These are phyloP conservation scores for Salix suchowensis DNA, from an alignment of 345 rosid genomes.

Conservation along the genomic window DNA sequence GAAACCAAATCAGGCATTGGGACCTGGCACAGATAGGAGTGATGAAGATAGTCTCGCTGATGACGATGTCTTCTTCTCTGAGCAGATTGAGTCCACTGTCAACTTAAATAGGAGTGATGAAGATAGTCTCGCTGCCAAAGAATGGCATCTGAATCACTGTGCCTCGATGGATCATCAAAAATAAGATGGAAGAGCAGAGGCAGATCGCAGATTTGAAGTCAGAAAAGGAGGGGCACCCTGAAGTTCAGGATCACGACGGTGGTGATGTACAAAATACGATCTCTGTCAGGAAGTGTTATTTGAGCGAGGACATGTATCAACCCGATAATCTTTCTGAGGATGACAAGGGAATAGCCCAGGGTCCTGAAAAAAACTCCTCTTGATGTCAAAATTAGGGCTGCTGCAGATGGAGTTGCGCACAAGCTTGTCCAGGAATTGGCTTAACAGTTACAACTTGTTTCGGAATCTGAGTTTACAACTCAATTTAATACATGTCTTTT, in stretches of 20 bases:
- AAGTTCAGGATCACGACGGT: constrained; percentile 25
- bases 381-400: constrained; percentile 39
- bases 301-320: constrained; percentile 36
- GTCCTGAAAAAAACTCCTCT: constrained; percentile 38
- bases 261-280: constrained; percentile 36
- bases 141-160: constrained; percentile 27
- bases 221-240: constrained; percentile 29
- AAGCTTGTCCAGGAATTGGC: constrained; percentile 85
- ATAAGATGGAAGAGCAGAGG: constrained; percentile 37
- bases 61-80: constrained; percentile 21
- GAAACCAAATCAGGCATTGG: constrained; percentile 81
- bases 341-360: constrained; percentile 36
- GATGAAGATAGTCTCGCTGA: too few species aligned
- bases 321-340: constrained; percentile 43
- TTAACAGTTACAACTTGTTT: constrained; percentile 39
- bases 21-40: constrained; percentile 50
- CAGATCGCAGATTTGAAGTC: constrained; percentile 36
- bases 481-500: too few species aligned
- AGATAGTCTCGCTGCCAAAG: constrained; percentile 36
- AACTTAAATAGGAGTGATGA: constrained; percentile 41
- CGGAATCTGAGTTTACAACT: too few species aligned
- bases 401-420: constrained; percentile 65
- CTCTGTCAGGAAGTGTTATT: constrained; percentile 42
- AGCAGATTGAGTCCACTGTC: constrained; percentile 59
- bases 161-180: constrained; percentile 23